Conservation (phyloP, 208 protist genomes). For the Phytomonas sp. region DNA sequence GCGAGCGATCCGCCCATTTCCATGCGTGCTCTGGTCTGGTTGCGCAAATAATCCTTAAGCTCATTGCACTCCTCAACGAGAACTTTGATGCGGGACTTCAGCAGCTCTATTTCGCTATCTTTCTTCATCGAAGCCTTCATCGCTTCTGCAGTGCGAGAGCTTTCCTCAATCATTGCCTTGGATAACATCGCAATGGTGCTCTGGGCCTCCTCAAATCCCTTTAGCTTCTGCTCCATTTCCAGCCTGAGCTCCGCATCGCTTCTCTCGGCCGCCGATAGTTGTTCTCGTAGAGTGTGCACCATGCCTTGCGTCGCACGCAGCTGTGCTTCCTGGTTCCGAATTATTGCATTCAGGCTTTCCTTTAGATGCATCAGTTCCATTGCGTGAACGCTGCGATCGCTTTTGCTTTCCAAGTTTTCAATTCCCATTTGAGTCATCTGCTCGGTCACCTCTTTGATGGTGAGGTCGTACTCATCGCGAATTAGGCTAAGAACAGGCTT, state of each 20-base stretch:
- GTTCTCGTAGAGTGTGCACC: slow-evolving; percentile 62
- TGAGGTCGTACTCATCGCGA: slow-evolving; percentile 79
- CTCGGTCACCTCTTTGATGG: slow-evolving; percentile 37
- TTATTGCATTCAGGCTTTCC: slow-evolving; percentile 65
- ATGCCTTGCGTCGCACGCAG: slow-evolving; percentile 57
- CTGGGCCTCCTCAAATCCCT: slow-evolving; percentile 48
- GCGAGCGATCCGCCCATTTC: neutral
- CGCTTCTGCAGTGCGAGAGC: slow-evolving; percentile 37
- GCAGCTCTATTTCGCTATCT: slow-evolving; percentile 50
- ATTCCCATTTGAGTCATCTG: slow-evolving; percentile 42
- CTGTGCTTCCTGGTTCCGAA: slow-evolving; percentile 83
- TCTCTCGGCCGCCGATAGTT: slow-evolving; percentile 60
- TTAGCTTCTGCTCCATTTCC: slow-evolving; percentile 40
- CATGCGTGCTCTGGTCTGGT: slow-evolving; percentile 21
- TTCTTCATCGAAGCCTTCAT: slow-evolving; percentile 29
- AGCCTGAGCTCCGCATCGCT: slow-evolving; percentile 38
- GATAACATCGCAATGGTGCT: slow-evolving; percentile 60
- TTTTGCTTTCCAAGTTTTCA: slow-evolving; percentile 63
- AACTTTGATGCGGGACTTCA: slow-evolving; percentile 51
- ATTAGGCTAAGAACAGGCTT: slow-evolving; percentile 59
- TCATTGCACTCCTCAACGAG: slow-evolving; percentile 59
- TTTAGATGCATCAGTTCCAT: slow-evolving; percentile 75
- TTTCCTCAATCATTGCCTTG: slow-evolving; percentile 67
- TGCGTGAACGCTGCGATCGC: slow-evolving; percentile 51
- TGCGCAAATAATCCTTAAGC: slow-evolving; percentile 38